These are phyloP conservation scores for Rickenella mellea DNA, from an alignment of 768 basidiomycete genomes.

Conservation along the genomic window DNA sequence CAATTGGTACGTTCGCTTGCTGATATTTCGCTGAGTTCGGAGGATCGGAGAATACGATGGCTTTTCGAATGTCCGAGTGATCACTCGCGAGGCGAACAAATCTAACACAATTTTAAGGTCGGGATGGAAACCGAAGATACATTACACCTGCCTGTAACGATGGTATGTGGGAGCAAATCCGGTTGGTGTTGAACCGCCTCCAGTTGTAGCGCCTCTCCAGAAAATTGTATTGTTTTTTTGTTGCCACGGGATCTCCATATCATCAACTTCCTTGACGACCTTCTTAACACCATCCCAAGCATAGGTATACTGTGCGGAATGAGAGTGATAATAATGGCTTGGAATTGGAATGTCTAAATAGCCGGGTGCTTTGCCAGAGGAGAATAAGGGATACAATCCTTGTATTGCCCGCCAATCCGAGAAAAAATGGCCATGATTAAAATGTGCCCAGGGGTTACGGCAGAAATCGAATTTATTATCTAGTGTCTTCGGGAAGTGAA, in stretches of 20 bases:
- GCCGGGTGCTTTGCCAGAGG: constrained; percentile 79
- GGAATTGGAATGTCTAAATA: constrained; percentile 90
- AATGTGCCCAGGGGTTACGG: constrained; percentile 68
- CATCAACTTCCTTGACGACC: constrained; percentile 66
- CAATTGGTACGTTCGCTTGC: constrained; percentile 50
- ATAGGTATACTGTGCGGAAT: constrained; percentile 76
- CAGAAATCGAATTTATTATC: constrained; percentile 76
- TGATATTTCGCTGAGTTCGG: constrained; percentile 45
- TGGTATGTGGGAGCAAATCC: constrained; percentile 82
- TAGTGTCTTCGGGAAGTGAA: constrained; percentile 51
- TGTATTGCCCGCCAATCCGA: constrained; percentile 90
- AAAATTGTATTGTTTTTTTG: constrained; percentile 78
- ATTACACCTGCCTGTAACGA: constrained; percentile 55
- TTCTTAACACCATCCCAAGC: constrained; percentile 78
- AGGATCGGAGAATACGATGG: constrained; percentile 64
- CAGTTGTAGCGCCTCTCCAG: constrained; percentile 95
- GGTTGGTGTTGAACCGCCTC: constrained; percentile 80
- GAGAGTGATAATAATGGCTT: constrained; percentile 91
- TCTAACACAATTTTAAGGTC: constrained; percentile 16
- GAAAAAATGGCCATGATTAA: constrained; percentile 92
- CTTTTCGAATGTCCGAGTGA: constrained; percentile 45
- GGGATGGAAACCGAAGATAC: constrained; percentile 7
- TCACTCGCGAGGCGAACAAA: constrained; percentile 73
- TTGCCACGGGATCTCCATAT: constrained; percentile 85
- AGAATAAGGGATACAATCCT: constrained; percentile 87